A percentile compares a stretch with the other conserved stretches of the same genome.
These are phyloP conservation scores for Rhododendron henanense DNA, from an alignment of 148 eudicot genomes.

Conservation along the genomic window DNA sequence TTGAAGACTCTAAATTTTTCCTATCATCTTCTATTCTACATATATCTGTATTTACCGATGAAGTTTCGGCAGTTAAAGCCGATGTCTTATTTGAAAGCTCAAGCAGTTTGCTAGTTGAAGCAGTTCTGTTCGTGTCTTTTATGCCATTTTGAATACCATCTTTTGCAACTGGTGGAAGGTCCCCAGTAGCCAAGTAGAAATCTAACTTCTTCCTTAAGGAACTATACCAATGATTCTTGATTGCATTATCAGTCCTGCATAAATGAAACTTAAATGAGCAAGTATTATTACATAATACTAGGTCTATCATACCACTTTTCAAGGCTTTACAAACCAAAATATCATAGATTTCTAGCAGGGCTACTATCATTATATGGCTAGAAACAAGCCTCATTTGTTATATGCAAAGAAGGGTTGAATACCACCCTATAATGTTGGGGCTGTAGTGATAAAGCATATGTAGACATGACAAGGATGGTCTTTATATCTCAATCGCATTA, in stretches of 20 bases:
- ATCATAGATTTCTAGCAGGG: neutral
- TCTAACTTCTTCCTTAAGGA: conserved; percentile 93
- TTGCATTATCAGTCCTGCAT: conserved; percentile 92
- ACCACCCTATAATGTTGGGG: neutral
- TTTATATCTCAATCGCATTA: neutral
- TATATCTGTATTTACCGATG: conserved; percentile 51
- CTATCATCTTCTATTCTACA: conserved; percentile 36
- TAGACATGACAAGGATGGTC: neutral
- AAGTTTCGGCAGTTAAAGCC: conserved; percentile 58
- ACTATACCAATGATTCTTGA: conserved; percentile 99
- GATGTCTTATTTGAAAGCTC: conserved; percentile 47
- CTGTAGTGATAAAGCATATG: neutral
- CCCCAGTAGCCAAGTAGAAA: conserved; percentile 80
- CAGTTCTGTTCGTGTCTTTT: conserved; percentile 37
- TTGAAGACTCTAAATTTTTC: conserved; percentile 37
- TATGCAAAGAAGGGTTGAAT: neutral
- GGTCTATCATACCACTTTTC: neutral
- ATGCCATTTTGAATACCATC: conserved; percentile 34
- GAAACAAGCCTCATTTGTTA: neutral
- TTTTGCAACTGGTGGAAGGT: conserved; percentile 76
- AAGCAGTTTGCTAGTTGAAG: conserved; percentile 32
- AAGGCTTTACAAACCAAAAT: neutral
- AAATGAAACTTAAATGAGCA: conserved; percentile 10
- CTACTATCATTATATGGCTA: neutral
- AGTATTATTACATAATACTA: neutral